phyloP scores from a whole-genome alignment of 1,284 basidiomycete species.

The Cryptococcus sp. region DNA sequence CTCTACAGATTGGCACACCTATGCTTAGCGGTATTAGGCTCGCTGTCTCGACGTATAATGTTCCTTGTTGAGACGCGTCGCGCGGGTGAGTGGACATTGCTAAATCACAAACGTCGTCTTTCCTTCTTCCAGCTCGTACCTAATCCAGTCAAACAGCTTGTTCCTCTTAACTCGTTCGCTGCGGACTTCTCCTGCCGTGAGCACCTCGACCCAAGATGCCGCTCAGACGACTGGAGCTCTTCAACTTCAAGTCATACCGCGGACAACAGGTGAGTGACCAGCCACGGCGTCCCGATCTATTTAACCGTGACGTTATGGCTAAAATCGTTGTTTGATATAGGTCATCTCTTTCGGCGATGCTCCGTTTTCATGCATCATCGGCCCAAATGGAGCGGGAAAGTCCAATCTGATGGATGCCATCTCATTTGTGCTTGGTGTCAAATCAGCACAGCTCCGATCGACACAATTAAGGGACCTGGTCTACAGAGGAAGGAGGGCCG shows the following conservation, averaged over 20 bases:
- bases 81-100: constrained; percentile 4
- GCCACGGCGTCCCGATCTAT: background rate
- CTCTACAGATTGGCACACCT: too few relatives aligned
- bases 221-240: constrained; percentile 68
- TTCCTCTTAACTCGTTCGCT: background rate
- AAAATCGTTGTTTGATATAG: constrained; percentile 13
- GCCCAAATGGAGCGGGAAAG: constrained; percentile 98
- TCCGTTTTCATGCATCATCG: constrained; percentile 93
- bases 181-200: background rate
- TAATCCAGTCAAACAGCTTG: background rate
- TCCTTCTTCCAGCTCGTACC: background rate
- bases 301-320: background rate
- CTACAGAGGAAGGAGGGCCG: constrained; percentile 80
- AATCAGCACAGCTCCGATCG: constrained; percentile 87
- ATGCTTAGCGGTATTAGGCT: too few relatives aligned
- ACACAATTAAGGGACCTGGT: constrained; percentile 93
- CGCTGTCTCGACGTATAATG: too few relatives aligned
- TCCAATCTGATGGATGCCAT: constrained; percentile 99
- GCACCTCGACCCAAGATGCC: constrained; percentile 41
- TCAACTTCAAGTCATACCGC: constrained; percentile 90
- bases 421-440: constrained; percentile 96
- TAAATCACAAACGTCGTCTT: background rate
- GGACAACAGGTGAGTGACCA: constrained; percentile 58
- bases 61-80: background rate
- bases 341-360: constrained; percentile 52